Base-by-base conservation (phyloP, 78 protist species). In the Dictyostelium intermedium region DNA sequence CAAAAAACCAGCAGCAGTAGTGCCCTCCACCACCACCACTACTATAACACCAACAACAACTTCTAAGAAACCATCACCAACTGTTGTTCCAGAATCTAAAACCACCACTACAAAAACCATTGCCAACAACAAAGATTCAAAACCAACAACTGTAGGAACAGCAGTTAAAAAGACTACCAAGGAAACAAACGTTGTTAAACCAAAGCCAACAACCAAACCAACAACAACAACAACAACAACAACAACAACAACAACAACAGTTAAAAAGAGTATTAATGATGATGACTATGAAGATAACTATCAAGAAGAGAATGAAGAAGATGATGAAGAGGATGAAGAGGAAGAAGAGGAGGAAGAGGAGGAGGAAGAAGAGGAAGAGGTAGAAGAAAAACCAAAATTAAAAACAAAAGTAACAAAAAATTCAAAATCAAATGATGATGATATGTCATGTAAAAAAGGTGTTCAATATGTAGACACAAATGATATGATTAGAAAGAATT, bases 191-290 rank as follows among this genome's bases (percentile, higher is more conserved):
- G 35, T 3, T 11, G 27, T 32, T 11, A n/a, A 25, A 63, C 35
- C 73, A 63, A 23, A 23, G 25, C 11, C 27, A 63, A 63, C 73
- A 63, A 16, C n/a, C 10, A 63, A 25, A 63, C 35, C 73, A 63
- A 9, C 73, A 23, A 1, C 63, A 53, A 14, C 23, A 14, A 34
- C 20, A 8, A 70, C 35, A 11, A 70, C 61, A 14, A 53, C 14
- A 53, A n/a, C 72, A 27, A n/a, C n/a, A 8, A 70, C 35, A 11
- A 70, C 61, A 14, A 53, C 14, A 53, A n/a, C 72, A 27, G 35
- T 30, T 66, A 66, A 66, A 66, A 66, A 66, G 35, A 66, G 74
- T 66, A 66, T 66, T 27, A 66, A 66, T 66, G 74, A 66, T 66
- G 74, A 66, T 25, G 35, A 66, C 10, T 66, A 66, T 27, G 74